Conservation (phyloP, 768 basidiomycete species). For the Scleroderma citrinum region DNA sequence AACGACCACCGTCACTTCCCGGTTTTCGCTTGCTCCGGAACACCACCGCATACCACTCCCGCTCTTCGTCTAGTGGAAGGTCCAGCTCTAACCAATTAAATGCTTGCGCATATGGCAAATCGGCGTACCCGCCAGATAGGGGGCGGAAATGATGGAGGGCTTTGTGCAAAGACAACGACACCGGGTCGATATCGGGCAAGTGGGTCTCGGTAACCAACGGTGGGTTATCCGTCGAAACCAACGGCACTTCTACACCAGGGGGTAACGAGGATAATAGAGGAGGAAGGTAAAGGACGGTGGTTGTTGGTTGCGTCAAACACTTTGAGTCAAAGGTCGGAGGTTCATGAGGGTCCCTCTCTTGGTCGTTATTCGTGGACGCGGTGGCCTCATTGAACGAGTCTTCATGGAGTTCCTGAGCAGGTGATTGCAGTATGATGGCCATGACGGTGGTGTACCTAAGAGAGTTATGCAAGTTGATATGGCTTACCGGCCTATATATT, state of each 20-base stretch:
- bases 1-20: conserved; percentile 66
- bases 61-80: conserved; percentile 63
- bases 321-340: conserved; percentile 45
- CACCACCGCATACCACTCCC: conserved; percentile 91
- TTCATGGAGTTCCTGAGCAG: not conserved
- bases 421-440: conserved; percentile 1
- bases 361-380: conserved; percentile 1
- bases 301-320: conserved; percentile 30
- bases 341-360: conserved; percentile 45
- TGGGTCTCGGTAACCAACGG: conserved; percentile 64
- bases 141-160: conserved; percentile 77
- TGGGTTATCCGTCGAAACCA: conserved; percentile 26
- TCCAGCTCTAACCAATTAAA: conserved; percentile 84
- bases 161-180: conserved; percentile 78
- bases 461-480: not conserved
- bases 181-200: conserved; percentile 81
- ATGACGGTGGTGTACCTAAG: not conserved
- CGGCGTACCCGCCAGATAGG: conserved; percentile 53
- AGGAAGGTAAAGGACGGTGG: conserved; percentile 73
- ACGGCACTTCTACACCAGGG: conserved; percentile 26
- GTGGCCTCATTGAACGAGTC: not conserved
- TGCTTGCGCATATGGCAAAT: conserved; percentile 57
- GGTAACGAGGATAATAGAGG: conserved; percentile 79
- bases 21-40: conserved; percentile 75
- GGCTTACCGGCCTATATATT: too few relatives aligned